Evolutionary conservation across 768 basidiomycete genomes (phyloP).

Genomic region (Naganishia friedmannii): DNA sequence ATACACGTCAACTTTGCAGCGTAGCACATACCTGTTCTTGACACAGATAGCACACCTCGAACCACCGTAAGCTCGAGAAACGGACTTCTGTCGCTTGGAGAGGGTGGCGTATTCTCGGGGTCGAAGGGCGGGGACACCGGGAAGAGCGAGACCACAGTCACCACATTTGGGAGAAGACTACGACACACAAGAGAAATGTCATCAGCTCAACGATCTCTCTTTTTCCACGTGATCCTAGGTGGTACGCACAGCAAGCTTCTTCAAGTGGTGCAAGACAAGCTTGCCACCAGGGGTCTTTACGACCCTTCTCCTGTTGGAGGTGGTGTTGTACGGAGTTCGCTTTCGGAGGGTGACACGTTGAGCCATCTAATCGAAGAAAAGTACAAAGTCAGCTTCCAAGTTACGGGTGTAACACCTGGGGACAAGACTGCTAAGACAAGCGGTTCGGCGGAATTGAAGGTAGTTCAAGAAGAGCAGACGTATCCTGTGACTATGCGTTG

Average conservation of each 20-base stretch:
- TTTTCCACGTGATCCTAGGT: not conserved
- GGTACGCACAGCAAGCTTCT: slow-evolving; percentile 71
- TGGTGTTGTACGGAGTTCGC: slow-evolving; percentile 93
- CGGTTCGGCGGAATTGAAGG: not conserved
- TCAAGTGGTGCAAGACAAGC: slow-evolving; percentile 95
- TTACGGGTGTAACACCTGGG: not conserved
- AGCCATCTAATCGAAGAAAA: slow-evolving; percentile 64
- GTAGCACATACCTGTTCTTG: slow-evolving; percentile 72
- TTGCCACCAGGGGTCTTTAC: slow-evolving; percentile 98
- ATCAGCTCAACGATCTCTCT: not conserved
- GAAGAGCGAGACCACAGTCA: slow-evolving; percentile 90
- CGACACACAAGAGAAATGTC: not conserved
- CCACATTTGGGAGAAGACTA: slow-evolving; percentile 85
- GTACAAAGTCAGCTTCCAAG: slow-evolving; percentile 3
- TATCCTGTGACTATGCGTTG: not conserved
- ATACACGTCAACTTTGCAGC: not conserved
- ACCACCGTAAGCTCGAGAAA: slow-evolving; percentile 92
- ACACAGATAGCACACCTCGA: slow-evolving; percentile 95
- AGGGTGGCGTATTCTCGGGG: slow-evolving; percentile 93
- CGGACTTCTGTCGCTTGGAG: slow-evolving; percentile 96
- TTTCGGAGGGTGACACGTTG: slow-evolving; percentile 99
- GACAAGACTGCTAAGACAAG: not conserved
- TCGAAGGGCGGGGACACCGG: slow-evolving; percentile 94
- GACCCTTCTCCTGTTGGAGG: slow-evolving; percentile 88
- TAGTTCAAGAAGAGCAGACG: not conserved